A percentile compares a stretch with the other conserved stretches of the same genome.
phyloP scores from a whole-genome alignment of 768 basidiomycete genomes.

The Podaxis sp. region DNA sequence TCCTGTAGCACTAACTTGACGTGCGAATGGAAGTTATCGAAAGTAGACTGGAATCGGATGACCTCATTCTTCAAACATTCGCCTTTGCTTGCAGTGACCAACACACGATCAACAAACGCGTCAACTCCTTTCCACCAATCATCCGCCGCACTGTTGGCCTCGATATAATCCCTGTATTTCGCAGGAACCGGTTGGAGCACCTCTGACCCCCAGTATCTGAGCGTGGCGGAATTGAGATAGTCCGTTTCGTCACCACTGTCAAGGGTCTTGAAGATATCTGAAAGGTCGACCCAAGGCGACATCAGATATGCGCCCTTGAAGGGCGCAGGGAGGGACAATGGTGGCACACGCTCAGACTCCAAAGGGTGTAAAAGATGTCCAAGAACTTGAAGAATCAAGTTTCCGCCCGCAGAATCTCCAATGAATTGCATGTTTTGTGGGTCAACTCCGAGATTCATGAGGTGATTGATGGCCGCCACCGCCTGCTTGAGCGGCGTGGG shows the following conservation, averaged over 20 bases:
- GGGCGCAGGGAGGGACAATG: constrained; percentile 16
- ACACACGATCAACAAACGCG: constrained; percentile 25
- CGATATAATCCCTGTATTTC: constrained; percentile 23
- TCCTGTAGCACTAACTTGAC: constrained; percentile 21
- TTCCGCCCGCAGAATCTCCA: constrained; percentile 34
- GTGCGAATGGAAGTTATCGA: constrained; percentile 18
- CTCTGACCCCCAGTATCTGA: constrained; percentile 12
- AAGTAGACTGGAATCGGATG: constrained; percentile 18
- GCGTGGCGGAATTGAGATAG: constrained; percentile 13
- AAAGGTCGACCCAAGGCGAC: constrained; percentile 29
- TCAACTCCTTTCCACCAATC: constrained; percentile 30
- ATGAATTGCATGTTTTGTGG: constrained; percentile 28
- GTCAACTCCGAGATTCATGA: constrained; percentile 24
- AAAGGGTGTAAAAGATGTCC: constrained; percentile 29
- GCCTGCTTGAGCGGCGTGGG: constrained; percentile 27
- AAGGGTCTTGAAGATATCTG: constrained; percentile 18
- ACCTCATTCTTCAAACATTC: constrained; percentile 32
- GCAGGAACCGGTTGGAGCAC: constrained; percentile 19
- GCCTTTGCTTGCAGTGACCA: constrained; percentile 30
- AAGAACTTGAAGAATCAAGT: constrained; percentile 25
- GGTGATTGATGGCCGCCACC: constrained; percentile 22
- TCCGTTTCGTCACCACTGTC: constrained; percentile 21
- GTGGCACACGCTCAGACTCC: constrained; percentile 14
- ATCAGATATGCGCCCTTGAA: constrained; percentile 24
- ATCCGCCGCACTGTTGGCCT: constrained; percentile 25